Evolutionary conservation across 2,329 filamentous ascomycete genomes (phyloP).

Genomic region (Penicillium sp.): DNA sequence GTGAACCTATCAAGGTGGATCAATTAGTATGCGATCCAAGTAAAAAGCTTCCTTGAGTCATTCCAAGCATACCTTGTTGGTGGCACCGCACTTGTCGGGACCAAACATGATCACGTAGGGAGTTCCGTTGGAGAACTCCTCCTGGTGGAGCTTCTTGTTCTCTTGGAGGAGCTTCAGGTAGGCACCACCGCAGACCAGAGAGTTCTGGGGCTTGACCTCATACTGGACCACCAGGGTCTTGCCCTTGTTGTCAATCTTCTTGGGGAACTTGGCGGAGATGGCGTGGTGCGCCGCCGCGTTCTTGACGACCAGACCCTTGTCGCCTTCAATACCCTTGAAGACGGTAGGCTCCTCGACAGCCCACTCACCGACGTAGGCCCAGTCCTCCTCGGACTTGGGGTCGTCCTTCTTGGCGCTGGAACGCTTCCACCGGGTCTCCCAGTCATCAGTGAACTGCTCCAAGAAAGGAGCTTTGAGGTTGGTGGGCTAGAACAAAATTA

Average conservation of each 20-base stretch:
- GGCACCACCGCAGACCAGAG: conserved; percentile 94
- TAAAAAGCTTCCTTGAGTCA: neutral
- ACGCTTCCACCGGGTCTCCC: conserved; percentile 89
- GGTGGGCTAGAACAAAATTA: conserved; percentile 64
- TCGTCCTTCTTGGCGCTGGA: conserved; percentile 97
- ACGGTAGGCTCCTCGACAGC: conserved; percentile 89
- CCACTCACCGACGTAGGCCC: conserved; percentile 98
- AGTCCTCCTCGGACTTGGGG: conserved; percentile 77
- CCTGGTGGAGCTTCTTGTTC: conserved; percentile 92
- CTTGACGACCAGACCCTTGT: conserved; percentile 97
- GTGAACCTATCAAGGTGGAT: conserved; percentile 53
- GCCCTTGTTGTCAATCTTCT: conserved; percentile 94
- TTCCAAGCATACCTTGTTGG: conserved; percentile 78
- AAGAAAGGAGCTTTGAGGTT: conserved; percentile 89
- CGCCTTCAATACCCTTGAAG: conserved; percentile 88
- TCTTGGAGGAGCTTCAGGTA: conserved; percentile 99
- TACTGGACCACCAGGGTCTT: conserved; percentile 98
- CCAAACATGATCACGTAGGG: conserved; percentile 99
- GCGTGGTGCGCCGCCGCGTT: conserved; percentile 97
- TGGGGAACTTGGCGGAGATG: conserved; percentile 97
- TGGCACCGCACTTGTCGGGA: conserved; percentile 97
- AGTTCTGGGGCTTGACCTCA: conserved; percentile 98
- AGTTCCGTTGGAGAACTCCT: conserved; percentile 96
- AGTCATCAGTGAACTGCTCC: conserved; percentile 97
- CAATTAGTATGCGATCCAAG: neutral